A percentile compares a stretch with the other conserved stretches of the same genome.
These are phyloP conservation scores for Skeletonema costatum DNA, from an alignment of 108 stramenopile species.

Conservation along the genomic window DNA sequence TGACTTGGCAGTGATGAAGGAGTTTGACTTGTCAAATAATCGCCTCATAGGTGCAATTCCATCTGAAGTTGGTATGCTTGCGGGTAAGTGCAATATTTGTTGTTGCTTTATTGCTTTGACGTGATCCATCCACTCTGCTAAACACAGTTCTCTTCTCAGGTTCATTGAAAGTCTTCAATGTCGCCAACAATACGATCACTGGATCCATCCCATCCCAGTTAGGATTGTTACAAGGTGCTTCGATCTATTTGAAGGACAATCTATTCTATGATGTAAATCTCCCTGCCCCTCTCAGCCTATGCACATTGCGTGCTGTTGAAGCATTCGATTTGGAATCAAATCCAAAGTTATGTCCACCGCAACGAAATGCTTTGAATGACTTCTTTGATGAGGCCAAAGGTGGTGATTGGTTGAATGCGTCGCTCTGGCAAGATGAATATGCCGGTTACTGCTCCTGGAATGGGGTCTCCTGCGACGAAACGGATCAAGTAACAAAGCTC, in stretches of 20 bases:
- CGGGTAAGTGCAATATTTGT: not conserved
- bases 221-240: too few species aligned
- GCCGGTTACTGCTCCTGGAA: not conserved
- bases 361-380: not conserved
- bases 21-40: too few species aligned
- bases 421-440: not conserved
- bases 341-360: not conserved
- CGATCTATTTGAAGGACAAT: not conserved
- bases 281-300: not conserved
- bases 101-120: too few species aligned
- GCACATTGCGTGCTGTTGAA: not conserved
- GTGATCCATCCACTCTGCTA: not conserved
- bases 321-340: not conserved
- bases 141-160: not conserved
- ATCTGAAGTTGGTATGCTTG: too few species aligned
- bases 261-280: not conserved
- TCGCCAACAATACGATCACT: too few species aligned
- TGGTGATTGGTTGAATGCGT: not conserved
- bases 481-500: conserved; percentile 3
- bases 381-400: not conserved
- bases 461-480: not conserved
- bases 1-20: too few species aligned
- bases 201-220: too few species aligned
- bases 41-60: too few species aligned
- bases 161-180: not conserved